Evolutionary conservation across 177 flowering plant species (phyloP), one percentile per base, ranked within the genome.

Genomic region (Vitis hybrid): DNA sequence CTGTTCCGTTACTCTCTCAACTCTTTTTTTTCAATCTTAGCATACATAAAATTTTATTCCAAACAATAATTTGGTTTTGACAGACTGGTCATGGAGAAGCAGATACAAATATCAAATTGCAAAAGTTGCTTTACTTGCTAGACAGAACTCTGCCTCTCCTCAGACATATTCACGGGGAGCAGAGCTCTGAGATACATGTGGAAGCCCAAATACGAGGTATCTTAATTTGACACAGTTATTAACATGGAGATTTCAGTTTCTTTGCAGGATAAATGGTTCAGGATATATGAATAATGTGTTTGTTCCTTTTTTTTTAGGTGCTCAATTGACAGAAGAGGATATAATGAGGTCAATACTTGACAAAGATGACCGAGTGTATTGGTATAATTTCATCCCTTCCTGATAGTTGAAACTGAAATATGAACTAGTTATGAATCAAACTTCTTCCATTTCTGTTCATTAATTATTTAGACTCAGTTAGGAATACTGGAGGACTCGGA

Each of bases 351-450:
- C 84, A 64, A 63, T 73, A 65, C 82, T 86, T 78, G 86, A 80
- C 53, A 81, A 85, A 61, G 90, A 84, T 75, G 97, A 91, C 63
- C 78, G 91, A 65, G 71, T 80, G 31, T 91, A 80, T 80, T 91
- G 97, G 97, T 91, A 90, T 53, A 53, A 29, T 66, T 62, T 64
- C 33, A 1, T 61, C 56, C 69, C 48, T 70, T 67, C 31, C 63
- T 49, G 48, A 48, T 73, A 5, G 65, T 39, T 60, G n/a, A 53
- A 8, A 48, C 19, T 57, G 48, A 31, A 69, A 29, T 52, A 31
- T 45, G 8, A 49, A 56, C 39, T 56, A 16, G 55, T 71, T 6
- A 29, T 62, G 5, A 2, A 29, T 62, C 62, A 1, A 15, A 21
- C 39, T 60, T 15, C 39, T 39, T 29, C 8, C 21, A 15, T 18